phyloP scores from a whole-genome alignment of 441 rosid species.

The Euphorbia corollata region DNA sequence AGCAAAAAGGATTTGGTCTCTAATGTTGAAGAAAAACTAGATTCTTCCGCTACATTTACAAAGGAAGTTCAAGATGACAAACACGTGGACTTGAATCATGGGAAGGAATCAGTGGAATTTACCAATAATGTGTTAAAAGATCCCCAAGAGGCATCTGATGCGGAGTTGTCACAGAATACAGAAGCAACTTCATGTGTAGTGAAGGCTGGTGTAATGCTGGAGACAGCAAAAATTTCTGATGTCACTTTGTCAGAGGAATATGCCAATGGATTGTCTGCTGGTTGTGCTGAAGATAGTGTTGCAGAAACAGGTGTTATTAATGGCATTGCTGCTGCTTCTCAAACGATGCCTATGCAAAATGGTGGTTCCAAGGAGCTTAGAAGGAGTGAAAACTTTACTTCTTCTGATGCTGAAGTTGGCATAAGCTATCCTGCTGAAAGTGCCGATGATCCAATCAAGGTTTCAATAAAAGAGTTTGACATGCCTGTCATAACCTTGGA shows the following conservation, averaged over 20 bases:
- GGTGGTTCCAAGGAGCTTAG: conserved; percentile 17
- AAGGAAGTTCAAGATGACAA: not conserved
- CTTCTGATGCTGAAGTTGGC: conserved; percentile 13
- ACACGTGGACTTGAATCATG: conserved; percentile 24
- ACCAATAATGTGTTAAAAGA: conserved; percentile 22
- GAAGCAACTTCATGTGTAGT: conserved; percentile 12
- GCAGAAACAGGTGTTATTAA: conserved; percentile 22
- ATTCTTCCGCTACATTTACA: not conserved
- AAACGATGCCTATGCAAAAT: conserved; percentile 22
- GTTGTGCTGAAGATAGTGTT: conserved; percentile 21
- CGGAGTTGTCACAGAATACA: conserved; percentile 23
- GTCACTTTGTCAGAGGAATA: conserved; percentile 22
- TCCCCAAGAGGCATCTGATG: conserved; percentile 15
- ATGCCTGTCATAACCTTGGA: conserved; percentile 20
- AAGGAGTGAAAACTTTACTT: conserved; percentile 11
- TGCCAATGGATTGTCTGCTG: conserved; percentile 16
- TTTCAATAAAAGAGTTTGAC: conserved; percentile 7
- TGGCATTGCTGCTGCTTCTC: conserved; percentile 25
- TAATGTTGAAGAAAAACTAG: conserved; percentile 4
- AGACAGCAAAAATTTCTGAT: conserved; percentile 21
- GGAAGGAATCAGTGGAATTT: conserved; percentile 19
- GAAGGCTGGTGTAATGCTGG: conserved; percentile 18
- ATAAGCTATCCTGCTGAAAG: conserved; percentile 1
- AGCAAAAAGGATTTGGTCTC: conserved; percentile 6
- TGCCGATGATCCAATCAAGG: not conserved